Conservation (phyloP, 805 yeast species). For the Metschnikowia gelsemii region DNA sequence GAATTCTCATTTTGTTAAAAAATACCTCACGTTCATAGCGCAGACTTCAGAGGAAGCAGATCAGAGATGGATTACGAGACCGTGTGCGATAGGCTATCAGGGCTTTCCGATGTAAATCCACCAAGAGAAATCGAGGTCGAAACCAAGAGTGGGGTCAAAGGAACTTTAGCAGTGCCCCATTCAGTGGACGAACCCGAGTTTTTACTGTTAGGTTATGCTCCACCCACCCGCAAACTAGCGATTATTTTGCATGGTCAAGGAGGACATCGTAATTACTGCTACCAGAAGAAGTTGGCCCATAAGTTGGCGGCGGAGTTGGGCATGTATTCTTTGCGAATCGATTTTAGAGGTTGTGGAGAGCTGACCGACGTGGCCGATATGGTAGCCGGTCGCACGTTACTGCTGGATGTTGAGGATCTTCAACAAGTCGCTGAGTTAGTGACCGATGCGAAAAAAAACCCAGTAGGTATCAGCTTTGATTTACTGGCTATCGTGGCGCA, state of each 20-base stretch:
- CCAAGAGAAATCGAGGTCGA: conserved; percentile 40
- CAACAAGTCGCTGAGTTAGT: conserved; percentile 38
- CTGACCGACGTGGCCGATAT: conserved; percentile 52
- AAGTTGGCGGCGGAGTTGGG: conserved; percentile 59
- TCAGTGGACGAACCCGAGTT: conserved; percentile 26
- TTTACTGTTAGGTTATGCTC: conserved; percentile 30
- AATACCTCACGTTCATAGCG: no score
- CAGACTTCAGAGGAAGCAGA: not conserved
- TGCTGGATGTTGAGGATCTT: conserved; percentile 69
- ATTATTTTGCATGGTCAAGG: conserved; percentile 80
- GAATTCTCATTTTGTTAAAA: no score
- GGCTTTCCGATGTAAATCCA: conserved; percentile 14
- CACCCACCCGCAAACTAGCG: conserved; percentile 51
- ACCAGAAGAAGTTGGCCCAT: conserved; percentile 62
- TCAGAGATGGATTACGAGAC: conserved; percentile 11
- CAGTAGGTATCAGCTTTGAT: conserved; percentile 42
- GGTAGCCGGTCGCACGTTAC: conserved; percentile 52
- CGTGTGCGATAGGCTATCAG: conserved; percentile 9
- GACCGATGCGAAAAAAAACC: conserved; percentile 28
- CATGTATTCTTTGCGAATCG: conserved; percentile 68
- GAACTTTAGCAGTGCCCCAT: conserved; percentile 41
- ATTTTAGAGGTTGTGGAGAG: conserved; percentile 82
- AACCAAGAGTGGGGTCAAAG: conserved; percentile 35
- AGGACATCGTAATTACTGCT: conserved; percentile 80
- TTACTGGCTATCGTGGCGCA: conserved; percentile 68